These are phyloP conservation scores for Lentinula guzmanii DNA, from an alignment of 768 basidiomycete genomes.

Conservation along the genomic window DNA sequence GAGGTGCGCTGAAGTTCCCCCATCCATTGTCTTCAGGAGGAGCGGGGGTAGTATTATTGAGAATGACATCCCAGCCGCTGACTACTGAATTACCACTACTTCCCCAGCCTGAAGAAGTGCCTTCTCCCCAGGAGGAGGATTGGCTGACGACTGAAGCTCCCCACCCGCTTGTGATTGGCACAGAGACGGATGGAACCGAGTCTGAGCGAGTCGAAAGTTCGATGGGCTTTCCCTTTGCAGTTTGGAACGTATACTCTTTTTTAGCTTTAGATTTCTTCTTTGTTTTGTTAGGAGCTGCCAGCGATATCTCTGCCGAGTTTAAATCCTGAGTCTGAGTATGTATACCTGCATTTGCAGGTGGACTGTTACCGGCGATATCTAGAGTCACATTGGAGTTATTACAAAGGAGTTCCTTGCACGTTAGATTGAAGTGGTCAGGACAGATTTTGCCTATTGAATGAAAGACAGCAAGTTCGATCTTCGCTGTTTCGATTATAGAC, in stretches of 20 bases:
- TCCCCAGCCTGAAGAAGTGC: background rate
- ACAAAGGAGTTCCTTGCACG: slow-evolving; percentile 1
- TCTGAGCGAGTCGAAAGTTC: no score
- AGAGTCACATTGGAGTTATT: background rate
- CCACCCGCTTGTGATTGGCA: background rate
- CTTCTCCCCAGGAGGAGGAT: background rate
- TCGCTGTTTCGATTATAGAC: background rate
- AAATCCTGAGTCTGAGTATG: background rate
- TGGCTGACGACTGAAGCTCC: background rate
- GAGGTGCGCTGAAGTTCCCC: background rate
- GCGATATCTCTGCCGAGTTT: background rate
- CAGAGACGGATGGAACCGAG: background rate
- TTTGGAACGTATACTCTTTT: background rate
- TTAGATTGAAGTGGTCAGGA: slow-evolving; percentile 3
- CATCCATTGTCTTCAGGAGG: background rate
- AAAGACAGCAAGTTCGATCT: background rate
- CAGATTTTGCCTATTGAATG: background rate
- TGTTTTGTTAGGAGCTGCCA: background rate
- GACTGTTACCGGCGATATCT: background rate
- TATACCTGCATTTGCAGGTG: background rate
- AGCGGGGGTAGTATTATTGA: background rate
- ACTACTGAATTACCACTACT: background rate
- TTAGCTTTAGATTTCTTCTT: background rate
- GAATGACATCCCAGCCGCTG: background rate
- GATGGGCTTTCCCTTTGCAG: no score